phyloP scores from a whole-genome alignment of 1,284 basidiomycete genomes.

The Pyrrhoderma noxium region DNA sequence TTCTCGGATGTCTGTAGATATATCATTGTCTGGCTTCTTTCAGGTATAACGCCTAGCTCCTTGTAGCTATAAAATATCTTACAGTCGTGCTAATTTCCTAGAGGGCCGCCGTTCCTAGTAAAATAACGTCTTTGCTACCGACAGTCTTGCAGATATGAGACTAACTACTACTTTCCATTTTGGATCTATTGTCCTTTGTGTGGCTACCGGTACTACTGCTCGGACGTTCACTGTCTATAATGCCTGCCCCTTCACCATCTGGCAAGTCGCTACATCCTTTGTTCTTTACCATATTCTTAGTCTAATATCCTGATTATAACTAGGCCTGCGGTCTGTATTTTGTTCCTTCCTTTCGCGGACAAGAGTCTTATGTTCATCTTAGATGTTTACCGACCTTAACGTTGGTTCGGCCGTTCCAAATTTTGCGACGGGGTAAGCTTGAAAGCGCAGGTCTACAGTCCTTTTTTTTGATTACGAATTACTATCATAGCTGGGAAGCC shows the following conservation, averaged over 20 bases:
- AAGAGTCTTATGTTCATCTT: not conserved
- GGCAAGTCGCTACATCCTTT: conserved; percentile 26
- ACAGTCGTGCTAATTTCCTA: too few species aligned
- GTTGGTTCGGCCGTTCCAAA: conserved; percentile 20
- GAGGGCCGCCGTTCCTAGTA: too few species aligned
- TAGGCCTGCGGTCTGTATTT: conserved; percentile 19
- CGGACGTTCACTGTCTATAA: conserved; percentile 34
- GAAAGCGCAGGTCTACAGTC: conserved; percentile 18
- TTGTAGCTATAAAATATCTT: too few species aligned
- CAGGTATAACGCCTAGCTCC: too few species aligned
- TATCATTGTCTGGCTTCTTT: too few species aligned
- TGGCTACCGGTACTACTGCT: conserved; percentile 24
- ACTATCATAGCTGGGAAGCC: conserved; percentile 22
- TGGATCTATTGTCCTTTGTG: too few species aligned
- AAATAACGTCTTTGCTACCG: too few species aligned
- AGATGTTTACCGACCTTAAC: conserved; percentile 23
- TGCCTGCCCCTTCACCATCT: conserved; percentile 22
- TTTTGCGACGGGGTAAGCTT: conserved; percentile 23
- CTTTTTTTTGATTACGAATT: not conserved
- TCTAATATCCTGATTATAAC: not conserved
- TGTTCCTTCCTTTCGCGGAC: not conserved
- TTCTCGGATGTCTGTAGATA: too few species aligned
- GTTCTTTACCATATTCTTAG: too few species aligned
- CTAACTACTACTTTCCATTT: too few species aligned
- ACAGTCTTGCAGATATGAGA: too few species aligned